Evolutionary conservation across 208 protist species (phyloP), one percentile per base, ranked within the genome.

Genomic region (Jaenimonas drosophilae): DNA sequence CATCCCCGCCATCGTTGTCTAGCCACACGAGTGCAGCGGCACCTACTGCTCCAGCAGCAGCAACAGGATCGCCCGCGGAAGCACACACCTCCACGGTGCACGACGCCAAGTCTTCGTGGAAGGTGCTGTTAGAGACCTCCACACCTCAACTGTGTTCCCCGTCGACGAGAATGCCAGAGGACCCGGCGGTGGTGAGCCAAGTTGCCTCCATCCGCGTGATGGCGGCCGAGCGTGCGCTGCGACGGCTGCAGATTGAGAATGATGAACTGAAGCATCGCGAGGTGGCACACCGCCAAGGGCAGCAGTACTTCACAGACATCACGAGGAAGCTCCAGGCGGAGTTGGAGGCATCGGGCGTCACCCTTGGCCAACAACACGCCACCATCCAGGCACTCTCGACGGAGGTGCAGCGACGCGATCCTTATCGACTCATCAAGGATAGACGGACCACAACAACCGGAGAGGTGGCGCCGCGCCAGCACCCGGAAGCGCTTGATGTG

Each of bases 361-460:
- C 70, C 11, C 46, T 93, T 3, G 39, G 61, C 48, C 48, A 71
- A 27, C 79, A 93, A 47, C 75, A 71, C 2, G 70, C 41, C 16
- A 73, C 73, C 1, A 55, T 88, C 46, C 54, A 55, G 14, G 51
- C 59, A 1, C 38, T 87, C 4, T 56, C 59, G 4, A 38, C 25
- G 1, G 64, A 71, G 31, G 72, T 87, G 56, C 46, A 67, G 40
- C 65, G 78, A 1, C 70, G 32, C 5, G 73, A 72, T 31, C 78
- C 78, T 28, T 69, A 76, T 37, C 72, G 57, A 43, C 54, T 88
- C 9, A 54, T 82, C 14, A 64, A 67, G 40, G 49, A 63, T 16
- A 49, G 41, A 3, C 82, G 42, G 9, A 36, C 16, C 9, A 40
- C 12, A 29, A 49, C 25, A 33, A 64, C 7, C 12, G 17, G 17